Evolutionary conservation across 805 yeast species (phyloP), one percentile per base, ranked within the genome.

Genomic region (Candida sithepensis): DNA sequence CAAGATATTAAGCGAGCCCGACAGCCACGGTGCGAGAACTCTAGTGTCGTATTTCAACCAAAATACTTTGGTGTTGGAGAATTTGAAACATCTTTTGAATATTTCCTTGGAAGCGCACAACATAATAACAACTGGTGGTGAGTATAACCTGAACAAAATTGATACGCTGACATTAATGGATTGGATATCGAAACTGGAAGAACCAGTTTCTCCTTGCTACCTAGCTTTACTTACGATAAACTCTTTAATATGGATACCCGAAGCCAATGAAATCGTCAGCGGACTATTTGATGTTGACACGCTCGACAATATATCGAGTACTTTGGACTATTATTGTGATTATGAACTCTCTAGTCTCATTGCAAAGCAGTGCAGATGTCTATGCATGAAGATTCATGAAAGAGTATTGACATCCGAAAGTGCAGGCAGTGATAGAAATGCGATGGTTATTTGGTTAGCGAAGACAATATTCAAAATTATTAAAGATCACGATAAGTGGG

Each of bases 91-190:
- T 9, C 30, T 42, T 12, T 4, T 48, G 10, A 20, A 14, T 2
- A 10, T 30, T 2, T 19, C 37, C 8, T 32, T 45, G n/a, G 26
- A 22, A 19, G 36, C 42, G 4, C 37, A 22, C 3, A 5, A 28
- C 10, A 3, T 18, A 3, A 13, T 45, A 4, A 20, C 44, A 10
- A 10, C 14, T 3, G 7, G 19, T 7, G 19, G 13, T 6, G 13
- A 20, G 4, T 13, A 33, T 47, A 18, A 32, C 26, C 32, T 48
- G 43, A 44, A 40, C 44, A 47, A 44, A 47, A 41, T 51, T 10
- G 57, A 56, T 39, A 34, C 26, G 13, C 38, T 54, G 43, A 44
- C 59, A 2, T 23, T 51, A 32, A 28, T 42, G 2, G 59, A 56
- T 20, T 56, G 57, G 57, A 40, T 54, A n/a, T 38, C 20, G 18